Evolutionary conservation across 257 asterid genomes (phyloP), one percentile per base, ranked within the genome.

Genomic region (Haberlea rhodopensis): DNA sequence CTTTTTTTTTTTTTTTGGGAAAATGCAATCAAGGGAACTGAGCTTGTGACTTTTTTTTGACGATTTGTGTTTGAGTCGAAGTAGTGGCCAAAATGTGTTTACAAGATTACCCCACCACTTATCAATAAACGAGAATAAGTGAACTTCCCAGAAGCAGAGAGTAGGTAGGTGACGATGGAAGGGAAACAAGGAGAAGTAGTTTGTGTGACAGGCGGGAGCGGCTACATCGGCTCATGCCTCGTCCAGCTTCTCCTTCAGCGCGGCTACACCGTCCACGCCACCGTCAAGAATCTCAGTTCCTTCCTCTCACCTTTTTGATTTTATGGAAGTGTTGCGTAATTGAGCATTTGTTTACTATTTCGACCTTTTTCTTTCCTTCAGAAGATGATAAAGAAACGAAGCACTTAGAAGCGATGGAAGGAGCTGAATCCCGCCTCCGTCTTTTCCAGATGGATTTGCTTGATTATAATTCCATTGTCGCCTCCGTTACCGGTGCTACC

Each of bases 181-280:
- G 57, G 31, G 6, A 62, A 55, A 57, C 75, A 67, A 68, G 82
- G 81, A 43, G 89, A 88, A 72, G 82, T 71, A 26, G 94, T 85
- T n/a, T 90, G 95, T 64, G 95, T 90, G 0, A 87, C 97, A 5
- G 95, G 97, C 27, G 97, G 83, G 74, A 90, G 95, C 76, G 97
- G 95, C 71, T 82, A n/a, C 73, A 90, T 90, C 25, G 98, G 98
- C 26, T 82, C 96, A 3, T 85, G 81, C 75, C 72, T 91, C 58
- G 83, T 91, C 29, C 77, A 79, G 29, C 87, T 79, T 59, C 98
- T 91, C 58, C 95, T 91, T 71, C 75, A 67, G 29, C 96, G 96
- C 55, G 95, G 96, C 71, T 91, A 91, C 82, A 70, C 90, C 40
- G 92, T 91, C 70, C 85, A 76, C 66, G 98, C 98, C 85, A 88